A percentile compares a stretch with the other conserved stretches of the same genome.
phyloP scores from a whole-genome alignment of 1,284 basidiomycete genomes.

The Erythrobasidium hasegawianum region DNA sequence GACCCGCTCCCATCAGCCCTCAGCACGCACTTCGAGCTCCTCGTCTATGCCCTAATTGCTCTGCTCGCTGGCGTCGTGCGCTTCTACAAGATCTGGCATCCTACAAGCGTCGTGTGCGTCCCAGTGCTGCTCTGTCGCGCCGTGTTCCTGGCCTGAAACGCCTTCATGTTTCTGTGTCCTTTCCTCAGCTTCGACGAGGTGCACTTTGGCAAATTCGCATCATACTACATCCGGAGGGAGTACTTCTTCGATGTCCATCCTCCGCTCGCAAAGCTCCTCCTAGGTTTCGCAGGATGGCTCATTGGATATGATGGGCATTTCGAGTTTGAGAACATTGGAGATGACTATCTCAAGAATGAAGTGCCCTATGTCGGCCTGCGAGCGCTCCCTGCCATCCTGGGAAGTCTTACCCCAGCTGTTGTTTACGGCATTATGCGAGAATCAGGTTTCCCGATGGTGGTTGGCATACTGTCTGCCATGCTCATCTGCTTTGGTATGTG shows the following conservation, averaged over 20 bases:
- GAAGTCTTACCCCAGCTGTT: constrained; percentile 80
- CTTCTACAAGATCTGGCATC: constrained; percentile 90
- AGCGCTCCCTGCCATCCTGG: constrained; percentile 82
- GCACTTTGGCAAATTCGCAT: constrained; percentile 61
- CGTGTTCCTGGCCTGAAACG: neutral
- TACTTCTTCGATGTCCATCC: constrained; percentile 99
- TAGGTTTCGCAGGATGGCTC: constrained; percentile 89
- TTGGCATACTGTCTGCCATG: constrained; percentile 79
- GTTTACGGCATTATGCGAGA: constrained; percentile 98
- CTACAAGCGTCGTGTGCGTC: constrained; percentile 87
- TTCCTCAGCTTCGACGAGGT: constrained; percentile 83
- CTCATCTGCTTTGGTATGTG: constrained; percentile 78
- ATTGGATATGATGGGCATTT: constrained; percentile 94
- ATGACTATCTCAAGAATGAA: constrained; percentile 77
- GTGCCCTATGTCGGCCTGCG: constrained; percentile 95
- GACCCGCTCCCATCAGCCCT: constrained; percentile 18
- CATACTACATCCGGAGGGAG: constrained; percentile 81
- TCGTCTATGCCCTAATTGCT: constrained; percentile 30
- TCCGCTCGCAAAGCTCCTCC: constrained; percentile 87
- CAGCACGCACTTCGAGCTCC: constrained; percentile 25
- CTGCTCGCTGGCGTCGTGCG: constrained; percentile 57
- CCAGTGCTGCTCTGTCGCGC: neutral
- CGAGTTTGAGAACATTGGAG: constrained; percentile 91
- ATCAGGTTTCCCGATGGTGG: constrained; percentile 84
- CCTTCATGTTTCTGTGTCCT: neutral